Evolutionary conservation across 306 rosid genomes (phyloP), one percentile per base, ranked within the genome.

Genomic region (Lablab purpureus): DNA sequence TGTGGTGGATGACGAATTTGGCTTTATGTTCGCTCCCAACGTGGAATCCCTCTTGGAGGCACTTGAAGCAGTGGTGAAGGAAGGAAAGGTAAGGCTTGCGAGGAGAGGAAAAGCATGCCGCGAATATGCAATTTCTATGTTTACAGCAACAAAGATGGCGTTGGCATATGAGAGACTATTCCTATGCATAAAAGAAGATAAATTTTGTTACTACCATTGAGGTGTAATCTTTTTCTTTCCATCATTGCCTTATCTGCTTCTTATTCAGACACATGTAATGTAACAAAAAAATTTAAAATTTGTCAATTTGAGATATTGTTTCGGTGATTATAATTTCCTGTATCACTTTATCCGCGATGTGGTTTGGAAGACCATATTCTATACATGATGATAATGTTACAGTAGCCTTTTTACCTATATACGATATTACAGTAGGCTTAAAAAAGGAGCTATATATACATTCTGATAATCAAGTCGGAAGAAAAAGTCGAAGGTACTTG

Each of bases 131-230:
- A 22, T 27, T 46, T 84, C 97, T 67, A 95, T 95, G 99, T 95
- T 95, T 71, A 87, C 98, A 0, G 96, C 98, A 11, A 76, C 47
- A 56, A 93, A 93, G 84, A 95, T 95, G 99, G 94, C 94, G 13
- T 76, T 92, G 75, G 98, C 98, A 27, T 91, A 95, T 56, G 99
- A 95, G 81, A 91, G 94, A 82, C 67, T 95, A 27, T 95, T 95
- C 83, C 80, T 91, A 25, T 93, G 99, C 81, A 91, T 95, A 47
- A 95, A 90, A 83, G 66, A 74, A 15, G 85, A 86, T 76, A 67
- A 87, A 5, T 89, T 93, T 83, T 93, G 98, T 88, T 71, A 79
- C 82, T 91, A 89, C 77, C 84, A 90, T 74, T 95, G 85, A 83
- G 62, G 47, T 74, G 45, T 80, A 34, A 76, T 69, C 46, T 54